Base-by-base conservation (phyloP, 768 basidiomycete species). In the Naematelia aurantialba region DNA sequence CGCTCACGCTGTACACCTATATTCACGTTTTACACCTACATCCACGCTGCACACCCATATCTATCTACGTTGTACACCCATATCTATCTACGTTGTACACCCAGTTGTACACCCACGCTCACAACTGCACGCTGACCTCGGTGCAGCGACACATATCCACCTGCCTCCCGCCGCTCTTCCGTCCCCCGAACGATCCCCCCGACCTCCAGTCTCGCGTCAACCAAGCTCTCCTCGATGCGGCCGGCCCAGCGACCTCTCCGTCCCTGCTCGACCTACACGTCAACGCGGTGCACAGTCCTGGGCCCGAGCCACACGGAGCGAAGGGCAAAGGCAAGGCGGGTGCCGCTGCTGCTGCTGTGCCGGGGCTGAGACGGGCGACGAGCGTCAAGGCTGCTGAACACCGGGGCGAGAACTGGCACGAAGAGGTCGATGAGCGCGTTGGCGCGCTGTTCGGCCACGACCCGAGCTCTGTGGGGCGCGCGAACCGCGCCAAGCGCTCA, bases 111-210 rank as follows among this genome's bases (percentile, higher is more conserved):
- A 24, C 22, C 5, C 46, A 19, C 27, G 45, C 4, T 51, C 3
- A 52, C 4, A n/a, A 44, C 44, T 25, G 21, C 45, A 21, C 44
- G 39, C 25, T 12, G 44, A 42, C 26, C n/a, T 27, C 25, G 10
- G 5, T 47, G 52, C 48, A 73, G 72, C 45, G 61, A 57, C 72
- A 73, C 48, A 70, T 69, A 21, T 65, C 69, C 14, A 64, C 54
- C 4, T 73, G 72, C 46, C 56, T 68, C 12, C 65, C 72, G 34
- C 67, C 69, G 5, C 58, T 63, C 5, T 73, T 58, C 42, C 53
- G 65, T 48, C 65, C 67, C n/a, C 72, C 72, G 4, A 67, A 70
- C 46, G 55, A 59, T n/a, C 56, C 65, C 1, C 72, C 72, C 8
- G 63, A 73, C 44, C 59, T 70, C 1, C 64, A 67, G 46, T 17